Evolutionary conservation across 768 basidiomycete species (phyloP), one percentile per base, ranked within the genome.

Genomic region (Amanita thiersii): DNA sequence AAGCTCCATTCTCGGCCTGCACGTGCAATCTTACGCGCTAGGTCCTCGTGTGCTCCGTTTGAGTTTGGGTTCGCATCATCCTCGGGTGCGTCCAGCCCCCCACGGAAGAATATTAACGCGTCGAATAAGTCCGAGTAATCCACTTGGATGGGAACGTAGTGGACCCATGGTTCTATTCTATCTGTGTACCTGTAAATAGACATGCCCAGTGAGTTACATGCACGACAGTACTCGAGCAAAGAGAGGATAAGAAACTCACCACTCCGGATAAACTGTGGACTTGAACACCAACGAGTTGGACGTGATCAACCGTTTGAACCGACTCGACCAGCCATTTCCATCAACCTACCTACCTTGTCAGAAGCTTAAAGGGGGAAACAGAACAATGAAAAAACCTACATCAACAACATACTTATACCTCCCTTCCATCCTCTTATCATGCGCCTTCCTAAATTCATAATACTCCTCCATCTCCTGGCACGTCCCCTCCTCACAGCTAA

Each of bases 51-150:
- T 0, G 64, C 74, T 5, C 65, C 65, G 15, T 67, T 60, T 6
- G 74, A 72, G 21, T 68, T 54, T 0, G 69, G 69, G 41, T 71
- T n/a, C n/a, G n/a, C n/a, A n/a, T n/a, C 3, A 23, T 33, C 30
- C 9, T 21, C 39, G 3, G 39, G 30, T 3, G 19, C 30, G 6
- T 31, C 29, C 1, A 40, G 21, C 12, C 30, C 68, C 0, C 82
- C 81, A 0, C 75, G 71, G 57, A 88, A 87, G 65, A 90, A 89
- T 1, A 74, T 61, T 24, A 86, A 69, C 1, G 74, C 60, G 50
- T 88, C 86, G 58, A 79, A 73, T 6, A 89, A 52, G 53, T 87
- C 83, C 0, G 71, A 64, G 19, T 79, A 69, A 47, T 79, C 77
- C 0, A 74, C 53, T 49, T 79, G 75, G 7, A 86, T 61, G 1